Evolutionary conservation across 306 rosid genomes (phyloP), one percentile per base, ranked within the genome.

Genomic region (Castanospermum australe): DNA sequence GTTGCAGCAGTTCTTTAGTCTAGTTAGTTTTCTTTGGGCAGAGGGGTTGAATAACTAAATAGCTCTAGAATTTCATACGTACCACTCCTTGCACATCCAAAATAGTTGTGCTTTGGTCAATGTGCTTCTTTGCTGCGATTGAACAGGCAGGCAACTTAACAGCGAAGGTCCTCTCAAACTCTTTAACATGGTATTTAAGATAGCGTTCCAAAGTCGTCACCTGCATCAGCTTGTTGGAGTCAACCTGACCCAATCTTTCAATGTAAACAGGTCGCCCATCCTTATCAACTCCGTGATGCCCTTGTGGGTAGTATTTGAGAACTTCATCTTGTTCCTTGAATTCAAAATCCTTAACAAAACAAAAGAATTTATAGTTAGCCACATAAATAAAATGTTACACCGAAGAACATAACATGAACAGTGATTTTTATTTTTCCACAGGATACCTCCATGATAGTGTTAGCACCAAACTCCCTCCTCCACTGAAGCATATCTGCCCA

Each of bases 61-160:
- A 44, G 22, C 13, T 13, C 9, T 28, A 65, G 8, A 47, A 33
- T 10, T 47, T 57, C 45, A 44, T 9, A 56, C 89, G 1, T 84
- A 95, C 99, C 96, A 95, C 94, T 84, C 99, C 99, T 79, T 93
- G 97, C 41, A 95, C 99, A 82, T 95, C 99, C 86, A 95, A 87
- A 86, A 95, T 91, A 62, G 98, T 88, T 42, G 98, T 95, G 85
- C 99, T 93, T 84, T 93, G 97, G 71, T 95, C 98, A 82, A 91
- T 85, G 86, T 91, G 98, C 83, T 84, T 95, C 88, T 89, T 91
- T 62, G 97, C 96, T 17, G 97, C 92, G 28, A 95, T 86, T 8
- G 98, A 91, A 77, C 99, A 95, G 17, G 97, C 93, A 5, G 98
- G 97, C 61, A 95, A 82, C 84, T 95, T 95, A 66, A 87, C 82